Evolutionary conservation across 345 rosid genomes (phyloP).

Genomic region (Populus tremula): DNA sequence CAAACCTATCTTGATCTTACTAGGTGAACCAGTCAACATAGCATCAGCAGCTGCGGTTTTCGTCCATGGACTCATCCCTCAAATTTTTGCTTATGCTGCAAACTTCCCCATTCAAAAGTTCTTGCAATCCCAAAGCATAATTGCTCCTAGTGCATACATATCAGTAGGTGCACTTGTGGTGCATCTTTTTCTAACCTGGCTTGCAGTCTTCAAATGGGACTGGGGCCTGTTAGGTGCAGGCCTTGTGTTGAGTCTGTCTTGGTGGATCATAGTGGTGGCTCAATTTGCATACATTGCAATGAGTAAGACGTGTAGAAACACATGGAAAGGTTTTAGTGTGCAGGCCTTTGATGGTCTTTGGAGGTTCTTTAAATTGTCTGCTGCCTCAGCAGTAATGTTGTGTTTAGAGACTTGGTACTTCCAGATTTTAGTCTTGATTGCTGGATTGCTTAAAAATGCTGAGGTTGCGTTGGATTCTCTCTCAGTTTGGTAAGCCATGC

Average conservation of each 20-base stretch:
- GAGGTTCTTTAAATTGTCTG: constrained; percentile 23
- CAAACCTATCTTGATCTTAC: constrained; percentile 42
- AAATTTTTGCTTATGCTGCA: constrained; percentile 31
- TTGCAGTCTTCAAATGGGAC: constrained; percentile 12
- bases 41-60: constrained; percentile 56
- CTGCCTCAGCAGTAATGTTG: constrained; percentile 31
- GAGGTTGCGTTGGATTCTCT: constrained; percentile 26
- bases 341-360: constrained; percentile 21
- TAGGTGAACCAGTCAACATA: constrained; percentile 56
- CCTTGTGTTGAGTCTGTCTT: constrained; percentile 18
- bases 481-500: constrained; percentile 18
- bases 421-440: constrained; percentile 23
- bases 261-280: constrained; percentile 26
- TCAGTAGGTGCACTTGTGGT: constrained; percentile 6
- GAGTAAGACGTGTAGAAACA: constrained; percentile 9
- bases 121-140: constrained; percentile 29
- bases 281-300: constrained; percentile 18
- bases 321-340: constrained; percentile 24
- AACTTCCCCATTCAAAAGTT: constrained; percentile 59
- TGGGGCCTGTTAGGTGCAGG: constrained; percentile 29
- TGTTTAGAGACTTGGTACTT: constrained; percentile 31
- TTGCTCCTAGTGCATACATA: constrained; percentile 24
- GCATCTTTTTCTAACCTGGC: constrained; percentile 22
- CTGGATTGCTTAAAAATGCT: constrained; percentile 22
- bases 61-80: constrained; percentile 26